Conservation (phyloP, 108 stramenopile species). For the Fistulifera pelliculosa region DNA sequence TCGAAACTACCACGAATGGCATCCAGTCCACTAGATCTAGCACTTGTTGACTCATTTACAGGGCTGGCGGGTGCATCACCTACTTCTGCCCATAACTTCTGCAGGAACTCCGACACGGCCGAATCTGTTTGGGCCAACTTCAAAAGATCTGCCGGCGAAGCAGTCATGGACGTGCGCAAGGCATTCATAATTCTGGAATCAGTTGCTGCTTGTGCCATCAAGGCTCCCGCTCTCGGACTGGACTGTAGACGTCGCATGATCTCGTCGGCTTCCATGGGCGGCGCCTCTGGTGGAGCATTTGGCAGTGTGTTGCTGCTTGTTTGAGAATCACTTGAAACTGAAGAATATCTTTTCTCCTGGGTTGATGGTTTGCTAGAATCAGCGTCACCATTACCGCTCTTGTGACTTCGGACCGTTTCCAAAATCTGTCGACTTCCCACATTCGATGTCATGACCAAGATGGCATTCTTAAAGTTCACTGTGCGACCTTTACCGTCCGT, state of each 20-base stretch:
- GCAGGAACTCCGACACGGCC: slow-evolving; percentile 19
- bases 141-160: slow-evolving; percentile 28
- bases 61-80: background rate
- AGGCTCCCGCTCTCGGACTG: slow-evolving; percentile 15
- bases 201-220: slow-evolving; percentile 25
- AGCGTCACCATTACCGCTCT: background rate
- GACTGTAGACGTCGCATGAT: slow-evolving; percentile 13
- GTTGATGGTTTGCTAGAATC: no score
- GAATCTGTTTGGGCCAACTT: slow-evolving; percentile 12
- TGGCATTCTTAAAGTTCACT: slow-evolving; percentile 89
- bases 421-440: slow-evolving; percentile 84
- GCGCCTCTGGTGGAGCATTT: background rate
- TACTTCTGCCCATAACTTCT: slow-evolving; percentile 13
- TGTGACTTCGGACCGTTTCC: slow-evolving; percentile 20
- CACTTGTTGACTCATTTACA: background rate
- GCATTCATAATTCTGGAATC: slow-evolving; percentile 23
- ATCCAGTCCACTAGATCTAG: slow-evolving; percentile 1
- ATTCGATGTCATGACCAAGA: slow-evolving; percentile 96
- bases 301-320: background rate
- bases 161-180: slow-evolving; percentile 29
- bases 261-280: slow-evolving; percentile 21
- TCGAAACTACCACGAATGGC: slow-evolving; percentile 14
- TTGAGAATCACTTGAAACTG: background rate
- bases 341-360: background rate
- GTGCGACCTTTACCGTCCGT: slow-evolving; percentile 97